phyloP scores from a whole-genome alignment of 306 rosid genomes.

The Prunus padus region DNA sequence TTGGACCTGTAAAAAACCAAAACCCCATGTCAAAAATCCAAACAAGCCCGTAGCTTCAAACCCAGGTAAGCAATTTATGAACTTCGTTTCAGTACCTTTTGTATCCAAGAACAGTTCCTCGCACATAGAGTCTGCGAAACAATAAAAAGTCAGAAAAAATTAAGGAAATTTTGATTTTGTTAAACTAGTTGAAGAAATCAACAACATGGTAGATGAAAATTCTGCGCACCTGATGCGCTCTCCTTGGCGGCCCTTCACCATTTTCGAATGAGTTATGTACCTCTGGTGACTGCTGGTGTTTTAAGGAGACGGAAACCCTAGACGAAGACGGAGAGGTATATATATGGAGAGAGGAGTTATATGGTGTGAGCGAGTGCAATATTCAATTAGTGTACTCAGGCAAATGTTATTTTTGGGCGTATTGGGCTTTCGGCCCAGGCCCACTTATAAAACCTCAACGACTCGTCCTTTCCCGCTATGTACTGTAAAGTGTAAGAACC shows the following conservation, averaged over 20 bases:
- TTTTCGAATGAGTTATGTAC: constrained; percentile 15
- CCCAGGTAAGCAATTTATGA: not conserved
- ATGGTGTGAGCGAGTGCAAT: not conserved
- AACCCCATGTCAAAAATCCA: not conserved
- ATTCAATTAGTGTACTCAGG: not conserved
- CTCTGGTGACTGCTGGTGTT: not conserved
- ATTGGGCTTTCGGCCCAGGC: not conserved
- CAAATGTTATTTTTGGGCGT: not conserved
- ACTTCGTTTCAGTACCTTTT: constrained; percentile 46
- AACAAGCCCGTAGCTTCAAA: not conserved
- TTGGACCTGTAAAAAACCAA: constrained; percentile 49
- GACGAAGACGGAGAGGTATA: not conserved
- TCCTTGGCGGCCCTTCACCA: constrained; percentile 86
- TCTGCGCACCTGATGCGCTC: constrained; percentile 60
- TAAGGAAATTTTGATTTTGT: not conserved
- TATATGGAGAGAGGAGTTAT: not conserved
- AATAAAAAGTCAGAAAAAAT: not conserved
- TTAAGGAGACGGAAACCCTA: constrained; percentile 28
- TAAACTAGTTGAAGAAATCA: not conserved
- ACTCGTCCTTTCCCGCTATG: not conserved
- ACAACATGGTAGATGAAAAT: not conserved
- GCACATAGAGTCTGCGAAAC: constrained; percentile 55
- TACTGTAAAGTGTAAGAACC: not conserved
- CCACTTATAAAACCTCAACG: not conserved
- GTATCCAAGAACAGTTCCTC: constrained; percentile 85